Evolutionary conservation across 306 rosid species (phyloP), one percentile per base, ranked within the genome.

Genomic region (Senna siamea): DNA sequence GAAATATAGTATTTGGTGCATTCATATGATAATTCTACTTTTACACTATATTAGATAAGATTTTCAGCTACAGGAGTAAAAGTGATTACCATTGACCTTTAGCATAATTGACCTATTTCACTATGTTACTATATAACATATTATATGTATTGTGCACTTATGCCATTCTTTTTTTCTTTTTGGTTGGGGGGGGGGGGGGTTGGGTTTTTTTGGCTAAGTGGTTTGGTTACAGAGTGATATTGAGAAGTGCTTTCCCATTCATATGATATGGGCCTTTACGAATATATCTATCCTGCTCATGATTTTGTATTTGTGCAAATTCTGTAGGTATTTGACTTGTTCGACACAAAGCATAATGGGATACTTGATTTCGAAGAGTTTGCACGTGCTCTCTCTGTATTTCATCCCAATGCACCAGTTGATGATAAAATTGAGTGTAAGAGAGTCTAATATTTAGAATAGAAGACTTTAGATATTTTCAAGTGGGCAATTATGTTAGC

Each of bases 371-470:
- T 92, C 77, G 83, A 83, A 62, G 93, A 85, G 79, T 92, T 92
- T 85, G 97, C 92, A 9, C 89, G 78, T 74, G 89, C 96, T 77
- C 88, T 92, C 48, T 92, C 97, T 15, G 85, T 89, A 80, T 92
- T 92, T 78, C 97, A 92, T 79, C 97, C 96, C 44, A 87, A 74
- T 78, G 97, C 97, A 69, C 69, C 88, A 44, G 59, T 85, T 41
- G 92, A 88, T 57, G 90, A 85, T 54, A 92, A 92, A 85, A 89
- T 89, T 61, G 90, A 88, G 8, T 89, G 97, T 92, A 84, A 83
- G 96, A 67, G 54, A 64, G 40, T 34, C 78, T 44, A 20, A 46
- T 52, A 34, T 64, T 72, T n/a, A n/a, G n/a, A n/a, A n/a, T 73
- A 69, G 22, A 69, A 61, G 44, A 68, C 66, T 50, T 15, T 23